phyloP scores from a whole-genome alignment of 331 rosid genomes.

The Stylosanthes scabra region DNA sequence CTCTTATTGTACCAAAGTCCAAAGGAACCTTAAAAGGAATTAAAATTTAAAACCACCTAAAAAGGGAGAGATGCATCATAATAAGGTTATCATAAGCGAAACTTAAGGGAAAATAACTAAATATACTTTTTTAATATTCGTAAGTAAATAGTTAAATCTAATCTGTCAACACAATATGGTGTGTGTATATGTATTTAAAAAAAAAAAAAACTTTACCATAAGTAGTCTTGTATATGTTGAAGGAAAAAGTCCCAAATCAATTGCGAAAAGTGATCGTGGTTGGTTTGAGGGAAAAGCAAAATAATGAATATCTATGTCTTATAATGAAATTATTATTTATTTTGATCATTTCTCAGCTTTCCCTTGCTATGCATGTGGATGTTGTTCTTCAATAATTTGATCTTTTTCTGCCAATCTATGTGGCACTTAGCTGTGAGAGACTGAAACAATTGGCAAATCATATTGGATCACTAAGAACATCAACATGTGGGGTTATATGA shows the following conservation, averaged over 20 bases:
- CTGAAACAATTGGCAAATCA: constrained; percentile 12
- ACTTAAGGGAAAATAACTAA: no score
- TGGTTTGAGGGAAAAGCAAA: not conserved
- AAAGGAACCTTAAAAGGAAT: no score
- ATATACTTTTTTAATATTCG: no score
- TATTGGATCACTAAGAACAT: not conserved
- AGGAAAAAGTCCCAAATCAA: not conserved
- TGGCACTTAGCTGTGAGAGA: not conserved
- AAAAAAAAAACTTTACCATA: not conserved
- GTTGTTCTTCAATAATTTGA: constrained; percentile 1
- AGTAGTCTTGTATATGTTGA: not conserved
- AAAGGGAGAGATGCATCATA: no score
- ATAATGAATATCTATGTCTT: not conserved
- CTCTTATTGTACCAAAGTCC: no score
- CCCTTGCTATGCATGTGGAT: not conserved
- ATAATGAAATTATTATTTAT: not conserved
- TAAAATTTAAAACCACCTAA: no score
- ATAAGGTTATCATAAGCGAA: no score
- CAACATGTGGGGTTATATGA: constrained; percentile 25
- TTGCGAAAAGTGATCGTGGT: not conserved
- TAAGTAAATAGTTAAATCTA: no score
- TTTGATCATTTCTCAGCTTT: not conserved
- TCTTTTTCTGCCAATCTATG: not conserved
- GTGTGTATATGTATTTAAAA: no score
- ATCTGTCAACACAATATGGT: no score